phyloP scores from a whole-genome alignment of 306 rosid species.

The Acacia acuminata region DNA sequence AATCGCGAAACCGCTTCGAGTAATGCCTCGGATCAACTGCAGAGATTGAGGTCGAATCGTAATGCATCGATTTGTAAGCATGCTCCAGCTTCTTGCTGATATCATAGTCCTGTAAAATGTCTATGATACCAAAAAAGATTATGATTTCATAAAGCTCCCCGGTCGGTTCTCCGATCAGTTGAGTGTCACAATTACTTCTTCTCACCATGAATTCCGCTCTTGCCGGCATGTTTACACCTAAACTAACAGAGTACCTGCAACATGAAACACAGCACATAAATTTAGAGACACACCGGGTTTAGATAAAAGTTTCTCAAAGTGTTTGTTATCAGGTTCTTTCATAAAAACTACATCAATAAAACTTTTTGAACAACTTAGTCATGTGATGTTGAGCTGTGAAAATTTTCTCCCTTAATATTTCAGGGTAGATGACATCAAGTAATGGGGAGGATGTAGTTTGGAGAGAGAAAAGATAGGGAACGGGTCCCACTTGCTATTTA shows the following conservation, averaged over 20 bases:
- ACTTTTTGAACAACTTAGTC: not conserved
- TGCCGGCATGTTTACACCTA: conserved; percentile 88
- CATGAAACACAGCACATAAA: not conserved
- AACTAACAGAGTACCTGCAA: conserved; percentile 59
- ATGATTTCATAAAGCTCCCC: conserved; percentile 76
- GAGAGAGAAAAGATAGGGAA: not conserved
- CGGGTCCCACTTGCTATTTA: not conserved
- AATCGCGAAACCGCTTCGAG: conserved; percentile 91
- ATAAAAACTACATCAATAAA: not conserved
- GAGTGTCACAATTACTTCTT: conserved; percentile 50
- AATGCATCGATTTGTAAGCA: conserved; percentile 91
- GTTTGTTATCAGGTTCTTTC: not conserved
- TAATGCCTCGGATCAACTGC: conserved; percentile 97
- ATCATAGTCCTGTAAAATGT: conserved; percentile 94
- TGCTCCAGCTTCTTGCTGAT: conserved; percentile 96
- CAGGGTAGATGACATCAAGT: not conserved
- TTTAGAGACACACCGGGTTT: not conserved
- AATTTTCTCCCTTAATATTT: not conserved
- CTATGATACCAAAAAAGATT: conserved; percentile 81
- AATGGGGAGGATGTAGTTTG: not conserved
- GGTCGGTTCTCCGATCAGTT: conserved; percentile 82
- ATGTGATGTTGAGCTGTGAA: not conserved
- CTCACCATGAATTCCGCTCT: conserved; percentile 69
- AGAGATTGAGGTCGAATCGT: conserved; percentile 81
- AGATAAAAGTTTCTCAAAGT: not conserved